Percentiles rank a stretch among this genome's conserved stretches.
Conservation (phyloP, 148 eudicot genomes). For the Arbutus unedo region DNA sequence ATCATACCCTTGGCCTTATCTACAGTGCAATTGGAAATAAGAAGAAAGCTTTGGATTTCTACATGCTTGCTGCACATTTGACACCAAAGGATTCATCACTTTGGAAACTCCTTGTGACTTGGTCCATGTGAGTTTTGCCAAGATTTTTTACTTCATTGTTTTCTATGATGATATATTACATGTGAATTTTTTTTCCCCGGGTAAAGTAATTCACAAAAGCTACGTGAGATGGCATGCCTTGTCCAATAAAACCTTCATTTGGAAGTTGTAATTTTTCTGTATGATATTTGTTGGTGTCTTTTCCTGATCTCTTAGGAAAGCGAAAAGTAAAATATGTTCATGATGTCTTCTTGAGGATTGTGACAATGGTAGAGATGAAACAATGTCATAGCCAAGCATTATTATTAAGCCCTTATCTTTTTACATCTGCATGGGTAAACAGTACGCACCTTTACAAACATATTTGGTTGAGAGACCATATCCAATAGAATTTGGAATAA, state of each 20-base stretch:
- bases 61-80: constrained; percentile 77
- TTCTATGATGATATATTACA: background rate
- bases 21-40: constrained; percentile 53
- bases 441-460: background rate
- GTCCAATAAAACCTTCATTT: background rate
- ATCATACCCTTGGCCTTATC: constrained; percentile 70
- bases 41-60: constrained; percentile 56
- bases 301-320: background rate
- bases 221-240: background rate
- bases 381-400: background rate
- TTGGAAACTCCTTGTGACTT: constrained; percentile 66
- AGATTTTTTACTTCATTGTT: constrained; percentile 4
- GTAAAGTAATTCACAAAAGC: background rate
- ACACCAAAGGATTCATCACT: constrained; percentile 65
- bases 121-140: constrained; percentile 63
- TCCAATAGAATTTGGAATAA: background rate
- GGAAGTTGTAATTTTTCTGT: background rate
- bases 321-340: background rate
- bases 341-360: background rate
- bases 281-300: background rate
- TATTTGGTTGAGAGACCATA: background rate
- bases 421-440: background rate
- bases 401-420: background rate
- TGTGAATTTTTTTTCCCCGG: background rate
- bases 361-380: background rate